A percentile compares a stretch with the other conserved stretches of the same genome.
These are phyloP conservation scores for Zymoseptoria pseudotritici DNA, from an alignment of 2,329 filamentous ascomycete species.

Conservation along the genomic window DNA sequence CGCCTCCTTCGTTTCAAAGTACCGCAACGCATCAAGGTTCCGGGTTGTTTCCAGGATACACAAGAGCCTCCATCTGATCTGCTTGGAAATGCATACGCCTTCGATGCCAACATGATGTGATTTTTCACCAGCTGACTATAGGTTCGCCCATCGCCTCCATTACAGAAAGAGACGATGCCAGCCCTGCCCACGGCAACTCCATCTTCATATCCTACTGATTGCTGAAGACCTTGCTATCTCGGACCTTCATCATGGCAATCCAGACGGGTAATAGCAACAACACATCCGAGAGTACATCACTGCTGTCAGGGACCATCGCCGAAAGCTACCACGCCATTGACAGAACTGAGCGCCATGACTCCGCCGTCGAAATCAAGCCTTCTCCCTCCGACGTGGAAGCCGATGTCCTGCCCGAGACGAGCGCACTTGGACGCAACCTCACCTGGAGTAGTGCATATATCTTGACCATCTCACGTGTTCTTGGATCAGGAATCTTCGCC, in stretches of 20 bases:
- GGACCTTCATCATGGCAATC: neutral
- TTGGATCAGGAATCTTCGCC: slow-evolving; percentile 65
- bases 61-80: neutral
- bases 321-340: slow-evolving; percentile 8
- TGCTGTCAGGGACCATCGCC: slow-evolving; percentile 4
- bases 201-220: neutral
- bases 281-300: slow-evolving; percentile 5
- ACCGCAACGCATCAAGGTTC: neutral
- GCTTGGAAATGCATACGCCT: neutral
- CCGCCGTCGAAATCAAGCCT: slow-evolving; percentile 5
- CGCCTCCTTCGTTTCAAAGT: neutral
- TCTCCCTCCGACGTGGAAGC: slow-evolving; percentile 42
- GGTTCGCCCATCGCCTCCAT: neutral
- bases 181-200: neutral
- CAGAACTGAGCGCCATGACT: slow-evolving; percentile 6
- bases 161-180: neutral
- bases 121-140: neutral
- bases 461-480: slow-evolving; percentile 60
- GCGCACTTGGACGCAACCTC: slow-evolving; percentile 51
- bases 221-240: neutral
- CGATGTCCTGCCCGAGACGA: slow-evolving; percentile 53
- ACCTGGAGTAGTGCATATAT: slow-evolving; percentile 52
- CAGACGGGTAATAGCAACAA: neutral
- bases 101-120: neutral
- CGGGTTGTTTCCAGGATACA: neutral